Evolutionary conservation across 1,284 basidiomycete genomes (phyloP).

Genomic region (Boletus semigastroideus): DNA sequence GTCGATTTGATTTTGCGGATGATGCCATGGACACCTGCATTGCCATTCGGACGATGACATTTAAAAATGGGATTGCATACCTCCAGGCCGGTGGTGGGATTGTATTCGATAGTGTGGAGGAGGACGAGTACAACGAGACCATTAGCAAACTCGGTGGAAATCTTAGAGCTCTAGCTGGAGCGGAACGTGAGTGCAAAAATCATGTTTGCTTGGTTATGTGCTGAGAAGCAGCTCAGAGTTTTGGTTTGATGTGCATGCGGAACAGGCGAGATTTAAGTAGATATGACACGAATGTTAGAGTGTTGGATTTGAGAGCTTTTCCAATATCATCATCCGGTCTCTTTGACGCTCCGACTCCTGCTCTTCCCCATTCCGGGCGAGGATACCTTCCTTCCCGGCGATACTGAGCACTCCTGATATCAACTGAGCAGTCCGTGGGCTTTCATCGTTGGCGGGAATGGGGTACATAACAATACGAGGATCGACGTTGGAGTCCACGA

Average conservation of each 20-base stretch:
- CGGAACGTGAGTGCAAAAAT: slow-evolving; percentile 72
- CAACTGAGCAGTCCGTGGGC: slow-evolving; percentile 85
- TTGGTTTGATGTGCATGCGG: slow-evolving; percentile 65
- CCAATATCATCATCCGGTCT: slow-evolving; percentile 30
- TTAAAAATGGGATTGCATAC: slow-evolving; percentile 92
- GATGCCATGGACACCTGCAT: slow-evolving; percentile 99
- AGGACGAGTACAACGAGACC: slow-evolving; percentile 96
- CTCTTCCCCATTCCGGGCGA: slow-evolving; percentile 29
- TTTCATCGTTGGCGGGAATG: slow-evolving; percentile 98
- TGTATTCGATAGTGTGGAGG: slow-evolving; percentile 95
- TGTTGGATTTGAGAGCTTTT: slow-evolving; percentile 24
- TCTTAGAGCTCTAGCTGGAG: slow-evolving; percentile 79
- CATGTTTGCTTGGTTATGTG: slow-evolving; percentile 7
- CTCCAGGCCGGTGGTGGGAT: slow-evolving; percentile 98
- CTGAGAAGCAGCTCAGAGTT: slow-evolving; percentile 46
- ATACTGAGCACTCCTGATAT: slow-evolving; percentile 89
- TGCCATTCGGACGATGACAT: slow-evolving; percentile 97
- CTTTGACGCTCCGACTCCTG: slow-evolving; percentile 19
- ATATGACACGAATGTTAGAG: slow-evolving; percentile 23
- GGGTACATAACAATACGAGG: slow-evolving; percentile 97
- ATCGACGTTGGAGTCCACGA: slow-evolving; percentile 95
- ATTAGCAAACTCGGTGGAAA: slow-evolving; percentile 94
- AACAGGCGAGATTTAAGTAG: slow-evolving; percentile 35
- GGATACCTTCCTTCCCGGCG: slow-evolving; percentile 84
- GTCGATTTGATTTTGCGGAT: slow-evolving; percentile 93